These are phyloP conservation scores for Irpex sp. DNA, from an alignment of 1,284 basidiomycete genomes.

Conservation along the genomic window DNA sequence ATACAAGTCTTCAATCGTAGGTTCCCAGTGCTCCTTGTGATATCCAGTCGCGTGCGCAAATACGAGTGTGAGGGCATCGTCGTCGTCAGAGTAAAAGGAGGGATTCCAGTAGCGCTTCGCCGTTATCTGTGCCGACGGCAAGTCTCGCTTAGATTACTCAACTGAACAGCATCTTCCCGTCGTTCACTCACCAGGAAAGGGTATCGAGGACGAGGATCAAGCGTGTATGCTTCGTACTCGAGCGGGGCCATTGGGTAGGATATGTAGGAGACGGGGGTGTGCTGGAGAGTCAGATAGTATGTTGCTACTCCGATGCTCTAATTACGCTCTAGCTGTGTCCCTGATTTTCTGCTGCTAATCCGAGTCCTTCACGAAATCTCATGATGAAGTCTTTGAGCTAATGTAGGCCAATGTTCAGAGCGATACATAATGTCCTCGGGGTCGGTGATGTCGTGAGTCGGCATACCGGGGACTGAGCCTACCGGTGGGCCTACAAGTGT, in stretches of 20 bases:
- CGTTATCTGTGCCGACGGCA: slow-evolving; percentile 18
- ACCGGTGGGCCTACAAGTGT: background rate
- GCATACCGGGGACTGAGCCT: background rate
- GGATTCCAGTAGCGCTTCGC: slow-evolving; percentile 47
- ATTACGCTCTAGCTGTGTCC: background rate
- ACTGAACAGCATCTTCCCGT: background rate
- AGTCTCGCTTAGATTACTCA: too few relatives aligned
- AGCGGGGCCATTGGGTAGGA: background rate
- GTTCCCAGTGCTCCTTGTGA: slow-evolving; percentile 57
- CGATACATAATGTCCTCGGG: background rate
- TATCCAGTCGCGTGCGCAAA: slow-evolving; percentile 51
- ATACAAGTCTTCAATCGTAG: slow-evolving; percentile 45
- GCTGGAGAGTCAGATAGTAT: too few relatives aligned
- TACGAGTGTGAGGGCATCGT: slow-evolving; percentile 43
- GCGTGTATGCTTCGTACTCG: slow-evolving; percentile 33
- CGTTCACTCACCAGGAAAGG: slow-evolving; percentile 33
- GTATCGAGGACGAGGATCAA: slow-evolving; percentile 49
- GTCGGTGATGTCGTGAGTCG: background rate
- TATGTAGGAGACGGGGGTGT: background rate
- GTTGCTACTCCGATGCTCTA: background rate
- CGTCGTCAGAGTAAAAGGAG: slow-evolving; percentile 29
- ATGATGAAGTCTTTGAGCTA: background rate
- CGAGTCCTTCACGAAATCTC: background rate
- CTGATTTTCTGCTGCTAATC: background rate
- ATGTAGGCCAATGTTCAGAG: background rate